phyloP scores from a whole-genome alignment of 2,329 filamentous ascomycete species.

The Xenoacremonium recifei region DNA sequence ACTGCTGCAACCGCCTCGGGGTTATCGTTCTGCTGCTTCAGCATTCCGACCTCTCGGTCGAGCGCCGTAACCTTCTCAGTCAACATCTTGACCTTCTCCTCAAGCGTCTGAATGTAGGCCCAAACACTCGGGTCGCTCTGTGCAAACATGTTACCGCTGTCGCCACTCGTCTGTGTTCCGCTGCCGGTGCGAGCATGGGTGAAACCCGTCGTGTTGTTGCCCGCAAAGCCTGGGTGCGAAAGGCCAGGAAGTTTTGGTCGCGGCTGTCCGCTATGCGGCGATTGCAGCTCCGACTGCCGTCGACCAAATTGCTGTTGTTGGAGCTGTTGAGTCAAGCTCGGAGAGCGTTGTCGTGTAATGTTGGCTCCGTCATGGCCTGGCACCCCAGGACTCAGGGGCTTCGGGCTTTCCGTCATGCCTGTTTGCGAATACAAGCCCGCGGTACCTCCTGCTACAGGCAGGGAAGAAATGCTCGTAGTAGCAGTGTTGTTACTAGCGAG shows the following conservation, averaged over 20 bases:
- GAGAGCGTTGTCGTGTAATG: constrained; percentile 59
- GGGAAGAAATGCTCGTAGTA: constrained; percentile 49
- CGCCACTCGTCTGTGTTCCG: constrained; percentile 52
- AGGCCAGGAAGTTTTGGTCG: constrained; percentile 37
- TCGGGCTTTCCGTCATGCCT: constrained; percentile 82
- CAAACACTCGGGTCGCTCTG: constrained; percentile 63
- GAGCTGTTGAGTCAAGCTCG: constrained; percentile 63
- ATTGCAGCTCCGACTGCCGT: constrained; percentile 53
- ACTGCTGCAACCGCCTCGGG: constrained; percentile 28
- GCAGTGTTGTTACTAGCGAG: constrained; percentile 43
- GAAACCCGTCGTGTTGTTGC: constrained; percentile 29
- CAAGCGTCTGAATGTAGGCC: constrained; percentile 70
- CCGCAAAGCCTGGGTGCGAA: constrained; percentile 35
- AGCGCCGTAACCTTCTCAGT: constrained; percentile 33
- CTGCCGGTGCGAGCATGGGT: constrained; percentile 41
- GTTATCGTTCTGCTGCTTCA: constrained; percentile 34
- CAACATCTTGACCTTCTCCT: constrained; percentile 48
- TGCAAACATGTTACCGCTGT: constrained; percentile 67
- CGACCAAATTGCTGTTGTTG: constrained; percentile 61
- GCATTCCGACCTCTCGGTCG: constrained; percentile 31
- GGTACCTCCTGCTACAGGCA: constrained; percentile 45
- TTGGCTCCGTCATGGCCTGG: constrained; percentile 51
- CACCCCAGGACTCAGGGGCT: constrained; percentile 70
- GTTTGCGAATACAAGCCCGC: constrained; percentile 68
- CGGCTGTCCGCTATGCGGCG: constrained; percentile 47